Evolutionary conservation across 1,284 basidiomycete genomes (phyloP).

Genomic region (Cutaneotrichosporon sp.): DNA sequence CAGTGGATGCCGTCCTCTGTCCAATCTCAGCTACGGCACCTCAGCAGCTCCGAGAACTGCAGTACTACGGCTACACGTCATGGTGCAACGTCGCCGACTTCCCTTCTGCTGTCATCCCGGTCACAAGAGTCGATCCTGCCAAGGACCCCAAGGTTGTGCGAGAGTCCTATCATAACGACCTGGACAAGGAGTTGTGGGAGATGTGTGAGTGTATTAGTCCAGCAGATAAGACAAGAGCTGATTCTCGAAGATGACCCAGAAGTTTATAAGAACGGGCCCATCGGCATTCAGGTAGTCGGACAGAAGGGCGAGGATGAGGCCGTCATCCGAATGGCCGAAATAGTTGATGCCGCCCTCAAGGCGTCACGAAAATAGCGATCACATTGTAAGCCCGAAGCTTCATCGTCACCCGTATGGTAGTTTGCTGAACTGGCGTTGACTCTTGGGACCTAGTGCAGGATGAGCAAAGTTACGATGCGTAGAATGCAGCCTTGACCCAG

Average conservation of each 20-base stretch:
- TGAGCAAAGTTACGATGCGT: too few species aligned
- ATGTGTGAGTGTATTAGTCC: neutral
- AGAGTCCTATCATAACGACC: neutral
- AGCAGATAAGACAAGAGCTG: neutral
- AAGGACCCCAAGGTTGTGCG: neutral
- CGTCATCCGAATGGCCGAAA: neutral
- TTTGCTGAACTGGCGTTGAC: too few species aligned
- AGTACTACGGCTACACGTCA: conserved; percentile 11
- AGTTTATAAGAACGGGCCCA: neutral
- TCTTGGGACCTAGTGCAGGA: too few species aligned
- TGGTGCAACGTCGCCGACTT: conserved; percentile 53
- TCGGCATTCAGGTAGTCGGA: neutral
- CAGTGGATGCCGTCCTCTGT: conserved; percentile 16
- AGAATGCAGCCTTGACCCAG: too few species aligned
- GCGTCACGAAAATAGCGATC: neutral
- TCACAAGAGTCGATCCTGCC: neutral
- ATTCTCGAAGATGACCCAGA: neutral
- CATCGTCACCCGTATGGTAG: too few species aligned
- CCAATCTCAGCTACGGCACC: conserved; percentile 3
- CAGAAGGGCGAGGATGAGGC: conserved; percentile 1
- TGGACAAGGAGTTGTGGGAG: neutral
- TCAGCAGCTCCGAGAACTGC: conserved; percentile 1
- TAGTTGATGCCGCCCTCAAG: neutral
- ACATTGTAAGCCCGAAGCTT: too few species aligned
- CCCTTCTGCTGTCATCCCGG: conserved; percentile 59